phyloP scores from a whole-genome alignment of 139 green algal species.

The Trebouxia sp. region DNA sequence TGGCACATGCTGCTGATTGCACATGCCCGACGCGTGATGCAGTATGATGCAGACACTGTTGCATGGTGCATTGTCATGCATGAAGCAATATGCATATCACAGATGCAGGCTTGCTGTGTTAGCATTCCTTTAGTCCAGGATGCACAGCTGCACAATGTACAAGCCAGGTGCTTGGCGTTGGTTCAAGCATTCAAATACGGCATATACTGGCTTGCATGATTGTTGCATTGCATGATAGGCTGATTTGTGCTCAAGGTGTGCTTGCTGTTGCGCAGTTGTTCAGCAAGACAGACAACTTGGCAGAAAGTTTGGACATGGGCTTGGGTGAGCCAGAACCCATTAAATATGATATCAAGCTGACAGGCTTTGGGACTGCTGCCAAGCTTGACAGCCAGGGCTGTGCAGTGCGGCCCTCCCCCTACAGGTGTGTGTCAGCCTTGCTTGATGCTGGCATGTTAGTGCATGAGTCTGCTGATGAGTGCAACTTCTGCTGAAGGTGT shows the following conservation, averaged over 20 bases:
- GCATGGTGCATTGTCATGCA: too few relatives aligned
- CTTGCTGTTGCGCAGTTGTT: slow-evolving; percentile 2
- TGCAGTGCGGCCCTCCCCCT: not conserved
- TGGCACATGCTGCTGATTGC: too few relatives aligned
- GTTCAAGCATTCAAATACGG: too few relatives aligned
- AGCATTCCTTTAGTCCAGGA: not conserved
- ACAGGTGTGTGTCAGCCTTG: not conserved
- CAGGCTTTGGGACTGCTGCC: not conserved
- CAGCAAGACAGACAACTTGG: not conserved
- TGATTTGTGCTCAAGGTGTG: not conserved
- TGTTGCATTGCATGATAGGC: not conserved
- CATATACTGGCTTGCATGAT: not conserved
- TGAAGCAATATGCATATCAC: too few relatives aligned
- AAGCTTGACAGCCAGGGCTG: not conserved
- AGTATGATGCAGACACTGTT: too few relatives aligned
- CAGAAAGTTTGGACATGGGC: not conserved
- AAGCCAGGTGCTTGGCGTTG: too few relatives aligned
- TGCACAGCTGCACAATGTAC: not conserved
- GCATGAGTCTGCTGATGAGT: not conserved
- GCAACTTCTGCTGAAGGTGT: not conserved
- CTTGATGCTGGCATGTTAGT: too few relatives aligned
- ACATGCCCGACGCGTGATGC: too few relatives aligned
- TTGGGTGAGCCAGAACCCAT: not conserved
- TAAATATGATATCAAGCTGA: not conserved
- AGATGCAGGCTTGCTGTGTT: too few relatives aligned